Conservation (phyloP, 179 eudicot species). For the Kewa caespitosa region DNA sequence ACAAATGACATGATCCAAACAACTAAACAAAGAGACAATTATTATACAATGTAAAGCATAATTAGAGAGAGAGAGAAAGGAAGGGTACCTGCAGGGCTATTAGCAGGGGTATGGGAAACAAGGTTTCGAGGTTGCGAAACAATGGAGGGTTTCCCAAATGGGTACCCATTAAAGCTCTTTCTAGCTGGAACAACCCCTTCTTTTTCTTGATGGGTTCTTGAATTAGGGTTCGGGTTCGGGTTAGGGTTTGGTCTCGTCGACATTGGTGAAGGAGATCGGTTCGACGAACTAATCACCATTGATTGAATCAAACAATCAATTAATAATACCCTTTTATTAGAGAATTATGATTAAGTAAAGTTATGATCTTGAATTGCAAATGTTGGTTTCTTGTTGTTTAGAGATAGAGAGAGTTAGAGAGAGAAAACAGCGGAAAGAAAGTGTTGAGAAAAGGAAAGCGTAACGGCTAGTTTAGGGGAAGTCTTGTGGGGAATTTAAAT, state of each 20-base stretch:
- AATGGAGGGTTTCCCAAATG: slow-evolving; percentile 48
- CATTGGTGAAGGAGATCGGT: slow-evolving; percentile 72
- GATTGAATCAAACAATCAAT: slow-evolving; percentile 1
- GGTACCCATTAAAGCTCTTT: slow-evolving; percentile 62
- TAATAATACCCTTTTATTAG: too few species aligned
- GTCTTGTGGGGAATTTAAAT: slow-evolving; percentile 24
- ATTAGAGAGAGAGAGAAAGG: background rate
- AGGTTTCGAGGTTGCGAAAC: slow-evolving; percentile 39
- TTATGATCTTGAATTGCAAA: background rate
- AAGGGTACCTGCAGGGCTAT: slow-evolving; percentile 64
- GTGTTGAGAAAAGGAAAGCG: background rate
- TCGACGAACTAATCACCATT: slow-evolving; percentile 51
- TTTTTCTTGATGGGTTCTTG: slow-evolving; percentile 51
- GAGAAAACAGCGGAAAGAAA: background rate
- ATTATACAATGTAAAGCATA: background rate
- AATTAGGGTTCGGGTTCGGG: slow-evolving; percentile 30
- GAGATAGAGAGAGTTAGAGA: background rate
- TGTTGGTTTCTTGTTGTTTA: background rate
- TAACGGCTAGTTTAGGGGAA: slow-evolving; percentile 35
- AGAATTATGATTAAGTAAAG: slow-evolving; percentile 17
- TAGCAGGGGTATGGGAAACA: slow-evolving; percentile 52
- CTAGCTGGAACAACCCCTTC: slow-evolving; percentile 35
- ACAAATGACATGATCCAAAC: background rate
- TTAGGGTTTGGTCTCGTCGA: slow-evolving; percentile 45
- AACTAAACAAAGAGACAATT: background rate